phyloP scores from a whole-genome alignment of 2,329 filamentous ascomycete genomes.

The Colletotrichum echinochloae region DNA sequence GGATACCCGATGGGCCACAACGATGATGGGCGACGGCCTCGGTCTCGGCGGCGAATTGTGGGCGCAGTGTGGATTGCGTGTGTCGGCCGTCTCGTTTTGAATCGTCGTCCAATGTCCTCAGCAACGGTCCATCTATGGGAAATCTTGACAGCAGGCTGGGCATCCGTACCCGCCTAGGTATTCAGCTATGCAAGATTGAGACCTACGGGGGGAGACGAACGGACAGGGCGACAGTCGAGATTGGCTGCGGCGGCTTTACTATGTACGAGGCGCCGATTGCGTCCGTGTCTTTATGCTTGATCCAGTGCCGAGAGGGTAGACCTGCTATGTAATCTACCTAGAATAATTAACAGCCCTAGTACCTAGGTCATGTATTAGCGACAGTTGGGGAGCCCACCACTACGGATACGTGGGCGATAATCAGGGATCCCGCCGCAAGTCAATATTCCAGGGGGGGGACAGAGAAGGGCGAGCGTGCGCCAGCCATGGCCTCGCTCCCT shows the following conservation, averaged over 20 bases:
- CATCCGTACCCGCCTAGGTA: no score
- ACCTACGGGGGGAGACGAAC: conserved; percentile 30
- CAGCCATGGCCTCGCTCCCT: conserved; percentile 20
- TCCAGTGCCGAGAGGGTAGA: conserved; percentile 27
- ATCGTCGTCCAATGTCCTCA: conserved; percentile 34
- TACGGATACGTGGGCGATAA: conserved; percentile 4
- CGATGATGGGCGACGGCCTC: conserved; percentile 3
- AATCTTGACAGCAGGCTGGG: conserved; percentile 31
- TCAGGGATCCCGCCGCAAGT: conserved; percentile 38
- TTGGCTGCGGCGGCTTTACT: conserved; percentile 29
- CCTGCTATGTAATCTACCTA: no score
- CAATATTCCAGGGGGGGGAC: conserved; percentile 22
- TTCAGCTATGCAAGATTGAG: conserved; percentile 26
- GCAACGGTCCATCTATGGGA: background rate
- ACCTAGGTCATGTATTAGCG: no score
- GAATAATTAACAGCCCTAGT: no score
- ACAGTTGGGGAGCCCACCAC: background rate
- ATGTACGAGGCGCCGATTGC: conserved; percentile 31
- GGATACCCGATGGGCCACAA: conserved; percentile 5
- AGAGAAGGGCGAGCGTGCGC: conserved; percentile 17
- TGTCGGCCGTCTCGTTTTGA: conserved; percentile 25
- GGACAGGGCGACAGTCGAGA: conserved; percentile 21
- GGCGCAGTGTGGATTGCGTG: conserved; percentile 19
- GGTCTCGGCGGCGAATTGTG: conserved; percentile 15
- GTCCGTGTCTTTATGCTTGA: conserved; percentile 35